Evolutionary conservation across 208 protist genomes (phyloP), one percentile per base, ranked within the genome.

Genomic region (Balamuthia mandrillaris): DNA sequence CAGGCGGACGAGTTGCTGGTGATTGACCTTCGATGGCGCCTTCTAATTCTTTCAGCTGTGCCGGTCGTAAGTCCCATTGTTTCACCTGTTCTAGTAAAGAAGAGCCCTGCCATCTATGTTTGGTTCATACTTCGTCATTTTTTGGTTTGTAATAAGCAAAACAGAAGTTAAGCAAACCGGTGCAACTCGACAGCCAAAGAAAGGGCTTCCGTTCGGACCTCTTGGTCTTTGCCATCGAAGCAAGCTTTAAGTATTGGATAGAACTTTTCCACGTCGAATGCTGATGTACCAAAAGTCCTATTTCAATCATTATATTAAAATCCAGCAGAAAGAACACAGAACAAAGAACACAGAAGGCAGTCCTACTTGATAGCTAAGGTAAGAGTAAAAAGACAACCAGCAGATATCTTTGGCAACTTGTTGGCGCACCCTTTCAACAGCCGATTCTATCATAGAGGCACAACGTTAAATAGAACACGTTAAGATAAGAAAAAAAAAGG

Each of bases 21-120:
- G 65, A 14, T 10, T 24, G 5, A 31, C 31, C 37, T 31, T 81
- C 72, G 27, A 51, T 63, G 29, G 72, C 72, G 31, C 49, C 52
- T 51, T 81, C 72, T 31, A 81, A 24, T 31, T 81, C 72, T 6
- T 81, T 81, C 21, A 81, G 42, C 35, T 81, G 72, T 14, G 72
- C 45, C 35, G 72, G 72, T 63, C 72, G 45, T 31, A 81, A 51
- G 2, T 81, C 35, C 72, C 37, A 51, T 3, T 81, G 49, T 81
- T n/a, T 44, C 27, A 68, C 14, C 14, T 24, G 60, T 68, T 68
- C 21, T 35, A 56, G 49, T 56, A n/a, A 63, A 39, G 72, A 56
- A n/a, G 42, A 18, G 49, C 72, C 72, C 5, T 63, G 1, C 72
- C 72, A 81, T 5, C 21, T n/a, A n/a, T n/a, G n/a, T n/a, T n/a